phyloP scores from a whole-genome alignment of 1,139 yeast genomes.

The Scheffersomyces cryptocercus region DNA sequence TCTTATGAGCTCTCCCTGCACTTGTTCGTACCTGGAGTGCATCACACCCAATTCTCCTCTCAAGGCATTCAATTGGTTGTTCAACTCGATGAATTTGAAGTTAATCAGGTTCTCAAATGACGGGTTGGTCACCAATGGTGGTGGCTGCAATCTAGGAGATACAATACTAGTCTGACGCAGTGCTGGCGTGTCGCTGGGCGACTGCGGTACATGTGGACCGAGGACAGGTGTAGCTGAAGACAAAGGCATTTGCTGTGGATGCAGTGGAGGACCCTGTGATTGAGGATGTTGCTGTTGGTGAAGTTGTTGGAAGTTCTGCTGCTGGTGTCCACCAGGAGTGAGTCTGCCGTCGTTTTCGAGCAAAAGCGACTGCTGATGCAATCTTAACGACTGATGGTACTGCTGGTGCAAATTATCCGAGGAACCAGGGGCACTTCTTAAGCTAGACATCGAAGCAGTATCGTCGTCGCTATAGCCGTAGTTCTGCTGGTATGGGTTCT shows the following conservation, averaged over 20 bases:
- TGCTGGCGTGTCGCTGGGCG: constrained; percentile 2
- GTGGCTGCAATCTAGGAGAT: constrained; percentile 6
- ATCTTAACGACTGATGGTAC: constrained; percentile 15
- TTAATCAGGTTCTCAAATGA: constrained; percentile 28
- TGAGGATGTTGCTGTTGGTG: constrained; percentile 9
- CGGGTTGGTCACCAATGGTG: constrained; percentile 15
- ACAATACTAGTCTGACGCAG: not conserved
- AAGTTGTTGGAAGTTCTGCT: constrained; percentile 6
- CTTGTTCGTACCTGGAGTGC: constrained; percentile 44
- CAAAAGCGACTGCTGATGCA: constrained; percentile 8
- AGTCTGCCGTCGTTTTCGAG: constrained; percentile 1
- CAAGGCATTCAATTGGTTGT: constrained; percentile 34
- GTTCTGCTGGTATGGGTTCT: constrained; percentile 1
- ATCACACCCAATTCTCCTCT: constrained; percentile 39
- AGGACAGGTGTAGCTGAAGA: not conserved
- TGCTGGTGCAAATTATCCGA: constrained; percentile 11
- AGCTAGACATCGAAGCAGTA: constrained; percentile 3
- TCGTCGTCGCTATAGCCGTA: constrained; percentile 8
- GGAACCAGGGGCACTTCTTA: constrained; percentile 4
- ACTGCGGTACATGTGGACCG: constrained; percentile 11
- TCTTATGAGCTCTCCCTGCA: constrained; percentile 45
- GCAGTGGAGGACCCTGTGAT: constrained; percentile 11
- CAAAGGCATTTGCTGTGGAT: constrained; percentile 4
- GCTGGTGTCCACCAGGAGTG: constrained; percentile 7
- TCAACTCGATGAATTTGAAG: constrained; percentile 41